Conservation (phyloP, 805 yeast species). For the Zygosaccharomyces gambellarensis region DNA sequence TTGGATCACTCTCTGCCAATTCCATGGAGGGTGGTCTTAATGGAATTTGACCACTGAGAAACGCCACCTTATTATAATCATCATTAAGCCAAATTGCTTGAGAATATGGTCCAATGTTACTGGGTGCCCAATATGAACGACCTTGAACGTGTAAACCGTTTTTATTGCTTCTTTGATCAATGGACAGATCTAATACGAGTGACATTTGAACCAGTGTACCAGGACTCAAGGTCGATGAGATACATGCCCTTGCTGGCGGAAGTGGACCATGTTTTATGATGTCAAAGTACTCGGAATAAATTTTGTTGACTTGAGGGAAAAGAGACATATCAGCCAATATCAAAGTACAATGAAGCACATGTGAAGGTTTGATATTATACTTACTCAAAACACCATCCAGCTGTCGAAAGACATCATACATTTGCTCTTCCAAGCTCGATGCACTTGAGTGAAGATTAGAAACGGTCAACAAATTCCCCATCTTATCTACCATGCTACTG, state of each 20-base stretch:
- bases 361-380: conserved; percentile 36
- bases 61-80: conserved; percentile 50
- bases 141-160: conserved; percentile 87
- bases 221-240: conserved; percentile 50
- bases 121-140: conserved; percentile 96
- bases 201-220: conserved; percentile 47
- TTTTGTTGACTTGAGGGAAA: conserved; percentile 56
- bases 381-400: conserved; percentile 36
- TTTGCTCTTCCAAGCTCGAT: conserved; percentile 41
- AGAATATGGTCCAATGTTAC: conserved; percentile 96
- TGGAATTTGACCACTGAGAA: conserved; percentile 88
- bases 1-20: conserved; percentile 31
- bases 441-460: conserved; percentile 40
- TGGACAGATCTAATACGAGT: conserved; percentile 41
- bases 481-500: conserved; percentile 13
- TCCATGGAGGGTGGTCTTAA: conserved; percentile 69
- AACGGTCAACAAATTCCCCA: conserved; percentile 37
- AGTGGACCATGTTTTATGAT: conserved; percentile 39
- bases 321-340: conserved; percentile 58
- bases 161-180: conserved; percentile 32
- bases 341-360: conserved; percentile 57
- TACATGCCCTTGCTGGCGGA: conserved; percentile 89
- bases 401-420: conserved; percentile 44
- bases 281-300: conserved; percentile 54
- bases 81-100: conserved; percentile 53